Evolutionary conservation across 1,284 basidiomycete genomes (phyloP), one percentile per base, ranked within the genome.

Genomic region (Rugiboletus extremiorientalis): DNA sequence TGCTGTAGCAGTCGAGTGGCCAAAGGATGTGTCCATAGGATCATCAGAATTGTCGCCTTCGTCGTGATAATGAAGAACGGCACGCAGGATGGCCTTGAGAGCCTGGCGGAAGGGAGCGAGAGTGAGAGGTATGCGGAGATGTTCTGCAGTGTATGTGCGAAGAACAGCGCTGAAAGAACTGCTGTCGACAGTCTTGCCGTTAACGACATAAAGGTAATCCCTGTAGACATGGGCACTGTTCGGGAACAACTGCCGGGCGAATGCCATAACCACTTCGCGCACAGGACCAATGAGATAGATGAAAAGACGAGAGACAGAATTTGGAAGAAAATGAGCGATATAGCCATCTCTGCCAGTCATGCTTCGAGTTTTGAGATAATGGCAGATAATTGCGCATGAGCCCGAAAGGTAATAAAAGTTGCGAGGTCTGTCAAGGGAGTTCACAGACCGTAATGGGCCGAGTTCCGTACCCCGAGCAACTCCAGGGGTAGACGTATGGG

Each of bases 241-340:
- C 4, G 16, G 10, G 11, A n/a, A n/a, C n/a, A 30, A 2, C 2
- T 5, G 18, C 0, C 16, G 5, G 1, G 43, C 18, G 4, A 53
- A 56, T 0, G 33, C 52, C 14, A 43, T 2, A 0, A 56, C 34
- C 0, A 56, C 30, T 15, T 56, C 33, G 5, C 55, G 16, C 1
- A 56, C 1, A 2, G 55, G 56, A 8, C 55, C 46, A 1, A 57
- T 1, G 1, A 58, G 48, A 25, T 59, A 58, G 4, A 58, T 52
- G 4, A 58, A 58, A 0, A 58, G n/a, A 1, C n/a, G 44, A 1
- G 56, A 31, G 2, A 58, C 2, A 5, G 20, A 4, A 3, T 20
- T 27, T 0, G 33, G 49, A 1, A 58, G 48, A 18, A 58, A 58
- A 18, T 58, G 44, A 0, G 49, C 16, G 3, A 58, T 25, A 11